phyloP scores from a whole-genome alignment of 805 yeast genomes.

The Kazachstania psychrophila region DNA sequence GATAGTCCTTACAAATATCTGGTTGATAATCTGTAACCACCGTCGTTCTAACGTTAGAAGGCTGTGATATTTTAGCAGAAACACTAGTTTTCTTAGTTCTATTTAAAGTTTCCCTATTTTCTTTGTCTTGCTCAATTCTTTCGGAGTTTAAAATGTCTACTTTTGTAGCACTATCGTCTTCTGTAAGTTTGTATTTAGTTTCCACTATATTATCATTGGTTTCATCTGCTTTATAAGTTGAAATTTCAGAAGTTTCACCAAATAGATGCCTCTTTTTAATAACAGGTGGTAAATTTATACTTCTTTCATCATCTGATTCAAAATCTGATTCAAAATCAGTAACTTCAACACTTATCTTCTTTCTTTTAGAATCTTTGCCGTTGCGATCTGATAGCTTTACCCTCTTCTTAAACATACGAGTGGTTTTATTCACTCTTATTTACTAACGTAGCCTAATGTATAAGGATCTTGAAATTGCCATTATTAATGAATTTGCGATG shows the following conservation, averaged over 20 bases:
- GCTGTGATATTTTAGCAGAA: slow-evolving; percentile 13
- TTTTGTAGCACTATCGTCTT: slow-evolving; percentile 9
- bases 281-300: background rate
- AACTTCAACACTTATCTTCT: slow-evolving; percentile 5
- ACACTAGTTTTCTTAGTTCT: background rate
- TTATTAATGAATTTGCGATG: too few species aligned
- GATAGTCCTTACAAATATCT: slow-evolving; percentile 87
- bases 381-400: slow-evolving; percentile 5
- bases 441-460: too few species aligned
- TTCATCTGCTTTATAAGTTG: background rate
- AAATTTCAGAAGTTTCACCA: background rate
- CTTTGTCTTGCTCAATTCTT: background rate
- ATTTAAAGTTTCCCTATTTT: background rate
- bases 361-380: slow-evolving; percentile 8
- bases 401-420: slow-evolving; percentile 28
- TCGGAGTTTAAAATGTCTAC: slow-evolving; percentile 12
- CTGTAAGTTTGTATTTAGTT: background rate
- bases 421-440: too few species aligned
- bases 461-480: too few species aligned
- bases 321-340: background rate
- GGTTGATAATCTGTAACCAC: slow-evolving; percentile 80
- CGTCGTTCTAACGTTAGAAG: slow-evolving; percentile 49
- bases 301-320: too few species aligned
- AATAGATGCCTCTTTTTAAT: slow-evolving; percentile 1
- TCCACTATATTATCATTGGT: background rate